Percentiles rank a stretch among this genome's conserved stretches.
These are phyloP conservation scores for Zelopaecilomyces penicillatus DNA, from an alignment of 2,329 filamentous ascomycete genomes.

Conservation along the genomic window DNA sequence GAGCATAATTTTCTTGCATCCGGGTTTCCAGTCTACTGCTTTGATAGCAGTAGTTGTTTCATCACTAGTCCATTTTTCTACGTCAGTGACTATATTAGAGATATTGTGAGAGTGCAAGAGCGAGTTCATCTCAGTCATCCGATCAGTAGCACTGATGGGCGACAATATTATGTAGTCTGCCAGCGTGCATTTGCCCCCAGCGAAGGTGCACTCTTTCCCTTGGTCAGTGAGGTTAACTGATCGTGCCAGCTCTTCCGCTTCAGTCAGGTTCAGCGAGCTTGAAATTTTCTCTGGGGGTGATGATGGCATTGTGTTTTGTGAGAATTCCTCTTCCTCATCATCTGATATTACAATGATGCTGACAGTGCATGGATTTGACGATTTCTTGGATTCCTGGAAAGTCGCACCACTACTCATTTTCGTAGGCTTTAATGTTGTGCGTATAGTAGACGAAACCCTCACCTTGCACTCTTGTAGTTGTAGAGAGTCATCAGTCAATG, in stretches of 20 bases:
- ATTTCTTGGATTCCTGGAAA: too few species aligned
- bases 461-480: too few species aligned
- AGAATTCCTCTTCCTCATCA: neutral
- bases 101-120: constrained; percentile 37
- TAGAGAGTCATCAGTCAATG: neutral
- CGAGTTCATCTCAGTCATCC: constrained; percentile 26
- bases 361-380: neutral
- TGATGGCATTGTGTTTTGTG: neutral
- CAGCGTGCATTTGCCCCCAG: constrained; percentile 29
- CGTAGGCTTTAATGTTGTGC: too few species aligned
- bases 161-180: constrained; percentile 30
- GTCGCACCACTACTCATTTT: too few species aligned
- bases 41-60: constrained; percentile 5
- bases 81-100: constrained; percentile 22
- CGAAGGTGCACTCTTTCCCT: constrained; percentile 22
- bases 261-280: neutral
- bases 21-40: neutral
- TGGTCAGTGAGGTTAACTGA: neutral
- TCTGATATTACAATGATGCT: constrained; percentile 5
- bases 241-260: neutral
- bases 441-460: too few species aligned
- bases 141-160: constrained; percentile 30
- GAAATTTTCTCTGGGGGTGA: neutral
- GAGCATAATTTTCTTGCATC: constrained; percentile 26
- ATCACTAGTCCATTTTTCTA: constrained; percentile 25